phyloP scores from a whole-genome alignment of 495 filamentous ascomycete species.

The Recurvomyces mirabilis region DNA sequence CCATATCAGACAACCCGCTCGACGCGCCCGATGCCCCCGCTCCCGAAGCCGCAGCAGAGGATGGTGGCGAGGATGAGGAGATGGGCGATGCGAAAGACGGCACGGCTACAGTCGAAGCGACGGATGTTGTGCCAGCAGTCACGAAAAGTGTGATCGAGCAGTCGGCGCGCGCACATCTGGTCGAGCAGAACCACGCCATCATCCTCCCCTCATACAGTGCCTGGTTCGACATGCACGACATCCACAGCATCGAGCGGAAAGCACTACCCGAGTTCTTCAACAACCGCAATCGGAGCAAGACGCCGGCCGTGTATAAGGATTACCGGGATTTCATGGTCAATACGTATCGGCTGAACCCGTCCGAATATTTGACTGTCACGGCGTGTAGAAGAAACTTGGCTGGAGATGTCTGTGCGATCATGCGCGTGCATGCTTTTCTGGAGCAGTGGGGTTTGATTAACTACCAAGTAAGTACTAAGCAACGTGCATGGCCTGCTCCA shows the following conservation, averaged over 20 bases:
- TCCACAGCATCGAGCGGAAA: constrained; percentile 81
- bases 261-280: constrained; percentile 96
- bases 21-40: constrained; percentile 73
- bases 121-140: constrained; percentile 33
- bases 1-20: constrained; percentile 66
- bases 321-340: constrained; percentile 99
- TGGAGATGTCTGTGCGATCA: constrained; percentile 96
- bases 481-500: no score
- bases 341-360: constrained; percentile 87
- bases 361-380: constrained; percentile 93
- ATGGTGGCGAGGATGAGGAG: constrained; percentile 65
- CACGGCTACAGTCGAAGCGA: constrained; percentile 22
- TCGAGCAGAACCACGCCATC: constrained; percentile 84
- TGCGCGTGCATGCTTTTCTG: constrained; percentile 96
- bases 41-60: constrained; percentile 43
- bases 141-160: constrained; percentile 69
- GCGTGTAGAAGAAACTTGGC: constrained; percentile 94
- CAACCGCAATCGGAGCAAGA: constrained; percentile 94
- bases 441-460: constrained; percentile 99
- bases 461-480: constrained; percentile 65
- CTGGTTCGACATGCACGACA: constrained; percentile 95
- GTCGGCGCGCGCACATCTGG: constrained; percentile 77
- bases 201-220: constrained; percentile 91
- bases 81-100: constrained; percentile 53
- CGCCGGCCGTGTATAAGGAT: constrained; percentile 92